phyloP scores from a whole-genome alignment of 2,329 filamentous ascomycete genomes.

The Stemphylium lycopersici region DNA sequence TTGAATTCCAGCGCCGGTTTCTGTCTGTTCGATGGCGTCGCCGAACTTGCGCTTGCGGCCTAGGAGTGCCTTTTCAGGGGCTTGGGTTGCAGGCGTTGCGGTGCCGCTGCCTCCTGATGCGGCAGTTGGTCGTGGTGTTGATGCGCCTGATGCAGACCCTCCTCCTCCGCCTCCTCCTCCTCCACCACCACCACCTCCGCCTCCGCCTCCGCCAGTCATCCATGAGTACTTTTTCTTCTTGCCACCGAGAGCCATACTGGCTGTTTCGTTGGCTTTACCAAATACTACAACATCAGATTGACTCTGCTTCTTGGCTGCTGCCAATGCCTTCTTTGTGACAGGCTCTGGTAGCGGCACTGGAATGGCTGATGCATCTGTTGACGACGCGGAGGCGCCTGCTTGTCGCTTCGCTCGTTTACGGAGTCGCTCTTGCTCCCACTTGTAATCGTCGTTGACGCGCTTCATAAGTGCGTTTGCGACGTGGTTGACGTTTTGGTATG shows the following conservation, averaged over 20 bases:
- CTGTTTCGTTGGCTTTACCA: constrained; percentile 84
- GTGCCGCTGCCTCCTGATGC: constrained; percentile 34
- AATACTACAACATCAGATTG: constrained; percentile 79
- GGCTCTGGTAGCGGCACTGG: constrained; percentile 49
- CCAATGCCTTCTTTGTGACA: constrained; percentile 86
- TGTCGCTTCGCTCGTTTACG: constrained; percentile 53
- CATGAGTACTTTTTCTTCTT: constrained; percentile 74
- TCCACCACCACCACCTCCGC: constrained; percentile 47
- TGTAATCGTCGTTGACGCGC: constrained; percentile 61
- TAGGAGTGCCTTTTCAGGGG: constrained; percentile 54
- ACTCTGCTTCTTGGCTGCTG: constrained; percentile 73
- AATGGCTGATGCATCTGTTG: constrained; percentile 31
- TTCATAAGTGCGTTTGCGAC: constrained; percentile 59
- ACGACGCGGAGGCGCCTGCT: constrained; percentile 33
- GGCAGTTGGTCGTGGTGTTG: constrained; percentile 40
- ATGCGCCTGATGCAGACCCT: constrained; percentile 37
- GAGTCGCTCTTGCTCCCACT: constrained; percentile 70
- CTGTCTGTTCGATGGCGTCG: constrained; percentile 78
- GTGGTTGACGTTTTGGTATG: constrained; percentile 61
- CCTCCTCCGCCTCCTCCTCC: constrained; percentile 50
- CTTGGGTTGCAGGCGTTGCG: constrained; percentile 29
- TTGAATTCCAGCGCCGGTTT: constrained; percentile 79
- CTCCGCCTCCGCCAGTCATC: constrained; percentile 64
- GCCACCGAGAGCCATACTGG: constrained; percentile 75
- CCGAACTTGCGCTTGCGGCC: constrained; percentile 68